These are phyloP conservation scores for Phytophthora constricta DNA, from an alignment of 352 stramenopile species.

Conservation along the genomic window DNA sequence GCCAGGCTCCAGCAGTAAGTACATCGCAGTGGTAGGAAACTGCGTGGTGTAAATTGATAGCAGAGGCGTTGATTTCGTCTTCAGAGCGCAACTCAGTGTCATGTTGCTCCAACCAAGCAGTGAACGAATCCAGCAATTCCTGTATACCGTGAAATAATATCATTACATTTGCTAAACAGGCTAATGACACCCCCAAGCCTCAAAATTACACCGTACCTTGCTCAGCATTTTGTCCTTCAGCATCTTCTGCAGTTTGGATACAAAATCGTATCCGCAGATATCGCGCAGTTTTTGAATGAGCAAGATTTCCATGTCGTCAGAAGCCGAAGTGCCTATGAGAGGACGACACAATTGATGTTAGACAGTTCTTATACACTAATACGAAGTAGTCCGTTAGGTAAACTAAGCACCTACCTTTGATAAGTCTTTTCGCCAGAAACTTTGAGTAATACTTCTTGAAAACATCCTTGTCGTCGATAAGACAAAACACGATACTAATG, in stretches of 20 bases:
- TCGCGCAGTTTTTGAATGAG: constrained; percentile 87
- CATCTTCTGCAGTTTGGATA: constrained; percentile 91
- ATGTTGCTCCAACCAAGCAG: constrained; percentile 75
- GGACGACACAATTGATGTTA: constrained; percentile 1
- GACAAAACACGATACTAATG: constrained; percentile 84
- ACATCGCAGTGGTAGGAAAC: constrained; percentile 80
- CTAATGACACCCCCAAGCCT: too few species aligned
- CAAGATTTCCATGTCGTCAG: constrained; percentile 78
- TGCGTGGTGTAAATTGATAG: constrained; percentile 64
- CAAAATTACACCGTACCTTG: constrained; percentile 48
- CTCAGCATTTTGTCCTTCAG: constrained; percentile 86
- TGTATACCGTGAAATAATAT: constrained; percentile 20
- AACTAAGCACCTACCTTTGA: constrained; percentile 62
- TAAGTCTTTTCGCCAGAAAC: constrained; percentile 82
- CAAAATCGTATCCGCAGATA: constrained; percentile 86
- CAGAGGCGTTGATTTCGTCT: constrained; percentile 40
- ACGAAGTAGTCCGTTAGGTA: background rate
- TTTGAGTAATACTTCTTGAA: constrained; percentile 92
- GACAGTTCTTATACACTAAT: too few species aligned
- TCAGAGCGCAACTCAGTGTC: constrained; percentile 53
- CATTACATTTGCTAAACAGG: background rate
- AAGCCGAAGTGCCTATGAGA: constrained; percentile 59
- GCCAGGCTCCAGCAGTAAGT: constrained; percentile 84
- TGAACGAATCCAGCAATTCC: constrained; percentile 73
- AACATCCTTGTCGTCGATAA: constrained; percentile 91